Evolutionary conservation across 805 yeast genomes (phyloP), one percentile per base, ranked within the genome.

Genomic region (Metschnikowia kunwiensis): DNA sequence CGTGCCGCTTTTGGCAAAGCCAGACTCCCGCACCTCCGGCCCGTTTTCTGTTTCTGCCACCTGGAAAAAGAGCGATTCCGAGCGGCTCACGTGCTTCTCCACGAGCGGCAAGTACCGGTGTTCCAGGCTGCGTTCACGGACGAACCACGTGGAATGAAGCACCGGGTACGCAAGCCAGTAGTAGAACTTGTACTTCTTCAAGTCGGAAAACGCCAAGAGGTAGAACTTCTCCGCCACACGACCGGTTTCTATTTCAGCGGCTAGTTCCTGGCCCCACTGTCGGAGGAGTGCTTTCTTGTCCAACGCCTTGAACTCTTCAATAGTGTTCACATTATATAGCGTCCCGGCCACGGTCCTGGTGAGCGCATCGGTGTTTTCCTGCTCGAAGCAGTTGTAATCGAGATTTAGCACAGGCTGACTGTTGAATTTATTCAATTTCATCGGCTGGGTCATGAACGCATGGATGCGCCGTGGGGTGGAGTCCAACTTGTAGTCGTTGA

Each of bases 81-180:
- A 13, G 5, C 18, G 24, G 8, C 10, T 4, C 17, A 32, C 27
- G 12, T 29, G 18, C 19, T 33, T 30, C 22, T 38, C 43, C 10
- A 43, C 34, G 13, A 24, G 34, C 13, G 34, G 19, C 29, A 30
- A 36, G 27, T 34, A 16, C 19, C 30, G 34, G 32, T 26, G 27
- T 20, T 35, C 40, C 12, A 25, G 19, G 16, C 25, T 22, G n/a
- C 27, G 17, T 4, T 46, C 46, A 5, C 28, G 25, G 7, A 53
- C 38, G 7, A 18, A 30, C 86, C 87, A 82, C 9, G 63, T 64
- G 7, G 78, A 60, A 25, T 68, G 68, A 22, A 86, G 57, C 1
- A 75, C 62, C 0, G 98, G 97, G 44, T 78, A 78, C 11, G 86
- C 82, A 46, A 86, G 74, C 98, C 99, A 94, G 60, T 93, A 89